These are phyloP conservation scores for Neopestalotiopsis clavispora DNA, from an alignment of 2,329 filamentous ascomycete genomes.

Conservation along the genomic window DNA sequence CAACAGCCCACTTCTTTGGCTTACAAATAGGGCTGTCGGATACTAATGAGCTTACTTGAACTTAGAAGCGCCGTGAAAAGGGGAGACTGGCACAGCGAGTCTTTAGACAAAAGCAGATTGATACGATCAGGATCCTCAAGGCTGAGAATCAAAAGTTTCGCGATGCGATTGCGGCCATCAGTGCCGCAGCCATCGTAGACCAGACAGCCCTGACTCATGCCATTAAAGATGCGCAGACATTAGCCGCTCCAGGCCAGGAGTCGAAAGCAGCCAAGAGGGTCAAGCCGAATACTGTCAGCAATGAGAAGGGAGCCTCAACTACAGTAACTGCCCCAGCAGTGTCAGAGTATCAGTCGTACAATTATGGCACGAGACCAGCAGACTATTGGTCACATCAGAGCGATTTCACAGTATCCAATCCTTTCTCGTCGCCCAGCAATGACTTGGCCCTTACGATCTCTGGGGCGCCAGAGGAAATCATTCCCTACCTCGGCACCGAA, in stretches of 20 bases:
- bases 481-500: neutral
- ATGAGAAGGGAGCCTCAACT: neutral
- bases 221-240: neutral
- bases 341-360: neutral
- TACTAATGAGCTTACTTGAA: neutral
- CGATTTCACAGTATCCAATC: neutral
- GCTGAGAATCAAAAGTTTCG: slow-evolving; percentile 11
- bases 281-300: neutral
- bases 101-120: slow-evolving; percentile 17
- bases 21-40: neutral
- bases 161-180: slow-evolving; percentile 7
- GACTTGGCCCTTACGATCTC: neutral
- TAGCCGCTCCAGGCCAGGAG: neutral
- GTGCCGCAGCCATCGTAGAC: neutral
- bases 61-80: slow-evolving; percentile 10
- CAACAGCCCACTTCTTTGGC: neutral
- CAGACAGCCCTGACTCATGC: neutral
- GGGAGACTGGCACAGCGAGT: slow-evolving; percentile 10
- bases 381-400: neutral
- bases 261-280: neutral
- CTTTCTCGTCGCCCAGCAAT: neutral
- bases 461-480: neutral
- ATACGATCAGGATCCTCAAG: slow-evolving; percentile 1
- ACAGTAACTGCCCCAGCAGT: neutral
- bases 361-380: neutral